Percentiles rank a stretch among this genome's conserved stretches.
These are phyloP conservation scores for Russula griseocarnosa DNA, from an alignment of 768 basidiomycete species.

Conservation along the genomic window DNA sequence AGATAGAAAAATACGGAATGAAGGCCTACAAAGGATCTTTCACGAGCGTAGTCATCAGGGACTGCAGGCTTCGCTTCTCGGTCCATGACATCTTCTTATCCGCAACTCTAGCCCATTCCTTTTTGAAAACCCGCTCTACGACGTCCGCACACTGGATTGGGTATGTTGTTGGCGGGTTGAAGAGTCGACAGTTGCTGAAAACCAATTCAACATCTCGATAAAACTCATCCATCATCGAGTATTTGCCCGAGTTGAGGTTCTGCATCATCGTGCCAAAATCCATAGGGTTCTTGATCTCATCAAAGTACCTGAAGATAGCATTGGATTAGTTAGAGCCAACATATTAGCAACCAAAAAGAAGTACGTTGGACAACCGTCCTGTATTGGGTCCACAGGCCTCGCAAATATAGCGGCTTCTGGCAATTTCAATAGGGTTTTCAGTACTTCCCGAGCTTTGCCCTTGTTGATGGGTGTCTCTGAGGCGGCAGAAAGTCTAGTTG, in stretches of 20 bases:
- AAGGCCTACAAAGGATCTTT: slow-evolving; percentile 61
- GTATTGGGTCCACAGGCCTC: slow-evolving; percentile 76
- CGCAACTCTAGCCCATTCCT: slow-evolving; percentile 78
- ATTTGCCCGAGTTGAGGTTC: slow-evolving; percentile 64
- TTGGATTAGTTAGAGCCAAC: slow-evolving; percentile 16
- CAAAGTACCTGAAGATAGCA: slow-evolving; percentile 61
- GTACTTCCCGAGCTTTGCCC: slow-evolving; percentile 75
- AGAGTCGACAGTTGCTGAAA: slow-evolving; percentile 84
- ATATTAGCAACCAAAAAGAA: slow-evolving; percentile 33
- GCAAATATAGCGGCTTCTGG: slow-evolving; percentile 71
- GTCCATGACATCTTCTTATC: slow-evolving; percentile 69
- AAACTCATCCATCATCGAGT: slow-evolving; percentile 78
- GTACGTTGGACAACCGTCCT: slow-evolving; percentile 88
- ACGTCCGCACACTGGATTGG: slow-evolving; percentile 66
- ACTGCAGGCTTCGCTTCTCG: slow-evolving; percentile 77
- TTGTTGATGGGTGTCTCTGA: slow-evolving; percentile 59
- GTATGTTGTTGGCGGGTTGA: slow-evolving; percentile 81
- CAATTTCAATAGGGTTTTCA: slow-evolving; percentile 55
- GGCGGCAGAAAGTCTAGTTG: slow-evolving; percentile 36
- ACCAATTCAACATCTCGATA: slow-evolving; percentile 76
- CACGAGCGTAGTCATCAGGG: slow-evolving; percentile 61
- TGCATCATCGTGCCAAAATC: slow-evolving; percentile 78
- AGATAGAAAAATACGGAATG: slow-evolving; percentile 15
- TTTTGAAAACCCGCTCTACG: slow-evolving; percentile 72
- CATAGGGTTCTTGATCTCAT: slow-evolving; percentile 92